Base-by-base conservation (phyloP, 306 rosid genomes). In the Hylodesmum podocarpum region DNA sequence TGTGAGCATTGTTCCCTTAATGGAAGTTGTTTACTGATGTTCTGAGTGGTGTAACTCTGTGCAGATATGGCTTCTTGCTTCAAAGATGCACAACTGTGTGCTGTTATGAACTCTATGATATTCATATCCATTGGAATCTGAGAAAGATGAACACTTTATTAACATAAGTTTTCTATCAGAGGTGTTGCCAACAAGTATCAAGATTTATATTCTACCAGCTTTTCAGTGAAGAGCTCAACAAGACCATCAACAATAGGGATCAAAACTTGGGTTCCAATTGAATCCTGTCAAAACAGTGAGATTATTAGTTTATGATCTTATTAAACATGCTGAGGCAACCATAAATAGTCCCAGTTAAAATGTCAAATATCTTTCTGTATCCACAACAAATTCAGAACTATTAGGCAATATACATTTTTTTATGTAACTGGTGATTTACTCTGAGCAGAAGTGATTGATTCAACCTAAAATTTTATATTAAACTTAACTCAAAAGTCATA, bases 161-260 rank as follows among this genome's bases (percentile, higher is more conserved):
- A 53, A 43, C 34, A 8, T 2, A 70, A 55, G 43, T 44, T 65
- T 73, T 49, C 58, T 47, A 53, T 36, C 18, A 64, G 22, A 57
- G 69, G 27, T 24, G 22, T 53, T 44, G 57, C 54, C 11, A 44
- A 2, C 28, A 37, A 59, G 66, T 14, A 66, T 29, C 3, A 53
- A 62, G 24, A 78, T 39, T 6, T 16, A 19, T 16, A 63, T 66
- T 87, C 70, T 87, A 94, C 97, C 66, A 72, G 84, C 70, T 87
- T 81, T 66, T 84, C 72, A 22, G 87, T 40, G 84, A 83, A 94
- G 75, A 94, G 89, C 88, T 94, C 98, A 14, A 91, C 61, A 46
- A 94, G 89, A 18, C 97, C 98, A 40, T 83, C 93, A 58, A 75
- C 50, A 64, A 90, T 71, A 3, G 97, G 97, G 61, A 94, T 81